phyloP scores from a whole-genome alignment of 768 basidiomycete genomes.

The Hygrophoropsis aurantiaca region DNA sequence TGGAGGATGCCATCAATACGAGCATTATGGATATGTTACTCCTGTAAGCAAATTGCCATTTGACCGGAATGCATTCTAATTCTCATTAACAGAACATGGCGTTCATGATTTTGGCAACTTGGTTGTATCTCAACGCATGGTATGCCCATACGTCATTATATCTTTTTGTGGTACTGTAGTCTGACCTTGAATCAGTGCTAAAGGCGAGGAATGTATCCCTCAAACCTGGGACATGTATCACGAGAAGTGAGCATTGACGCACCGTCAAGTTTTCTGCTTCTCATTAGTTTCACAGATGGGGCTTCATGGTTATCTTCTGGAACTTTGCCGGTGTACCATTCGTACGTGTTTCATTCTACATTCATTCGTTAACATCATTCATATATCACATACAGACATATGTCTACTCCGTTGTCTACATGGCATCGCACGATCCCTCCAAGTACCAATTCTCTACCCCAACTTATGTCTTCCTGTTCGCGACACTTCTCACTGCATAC shows the following conservation, averaged over 20 bases:
- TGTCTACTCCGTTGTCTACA: constrained; percentile 96
- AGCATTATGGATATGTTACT: constrained; percentile 86
- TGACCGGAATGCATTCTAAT: neutral
- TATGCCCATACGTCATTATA: constrained; percentile 26
- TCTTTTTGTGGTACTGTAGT: neutral
- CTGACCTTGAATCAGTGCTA: constrained; percentile 50
- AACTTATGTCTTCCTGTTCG: constrained; percentile 70
- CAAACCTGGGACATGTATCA: constrained; percentile 99
- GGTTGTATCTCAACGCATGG: constrained; percentile 97
- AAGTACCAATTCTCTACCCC: constrained; percentile 84
- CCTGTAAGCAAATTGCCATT: constrained; percentile 52
- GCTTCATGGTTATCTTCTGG: constrained; percentile 99
- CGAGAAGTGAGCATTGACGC: constrained; percentile 70
- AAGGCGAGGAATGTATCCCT: constrained; percentile 93
- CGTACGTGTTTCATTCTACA: constrained; percentile 44
- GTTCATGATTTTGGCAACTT: constrained; percentile 94
- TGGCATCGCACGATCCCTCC: constrained; percentile 90
- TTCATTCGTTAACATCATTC: neutral
- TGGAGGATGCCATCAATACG: constrained; percentile 95
- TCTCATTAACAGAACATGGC: constrained; percentile 75
- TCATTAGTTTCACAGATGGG: constrained; percentile 53
- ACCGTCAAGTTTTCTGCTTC: neutral
- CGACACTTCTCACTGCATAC: constrained; percentile 79
- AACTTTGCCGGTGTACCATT: constrained; percentile 93
- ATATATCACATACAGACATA: constrained; percentile 62